A percentile compares a stretch with the other conserved stretches of the same genome.
Evolutionary conservation across 1,284 basidiomycete genomes (phyloP).

Genomic region (Heterobasidion annosum): DNA sequence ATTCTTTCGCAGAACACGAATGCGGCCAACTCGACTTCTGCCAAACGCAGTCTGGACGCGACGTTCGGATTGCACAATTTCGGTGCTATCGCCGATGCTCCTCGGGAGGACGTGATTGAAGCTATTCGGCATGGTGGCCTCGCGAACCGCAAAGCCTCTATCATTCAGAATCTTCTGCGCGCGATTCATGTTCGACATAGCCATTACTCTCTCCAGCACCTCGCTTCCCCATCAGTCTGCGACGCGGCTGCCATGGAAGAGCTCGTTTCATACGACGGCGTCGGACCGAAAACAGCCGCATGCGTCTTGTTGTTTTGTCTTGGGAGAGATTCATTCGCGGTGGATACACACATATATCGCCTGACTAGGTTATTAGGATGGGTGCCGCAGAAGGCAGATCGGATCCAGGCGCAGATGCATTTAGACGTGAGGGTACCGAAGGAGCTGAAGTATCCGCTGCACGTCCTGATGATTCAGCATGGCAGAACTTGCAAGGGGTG

Average conservation of each 20-base stretch:
- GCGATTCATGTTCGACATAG: conserved; percentile 47
- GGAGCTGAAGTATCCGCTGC: conserved; percentile 62
- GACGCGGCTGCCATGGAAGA: conserved; percentile 64
- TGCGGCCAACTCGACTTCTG: conserved; percentile 50
- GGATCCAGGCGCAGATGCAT: conserved; percentile 65
- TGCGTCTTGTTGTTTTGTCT: conserved; percentile 77
- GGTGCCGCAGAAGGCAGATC: conserved; percentile 56
- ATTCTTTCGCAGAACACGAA: conserved; percentile 74
- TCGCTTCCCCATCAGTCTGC: conserved; percentile 31
- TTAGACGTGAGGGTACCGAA: conserved; percentile 55
- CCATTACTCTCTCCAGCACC: conserved; percentile 45
- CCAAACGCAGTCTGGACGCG: conserved; percentile 50
- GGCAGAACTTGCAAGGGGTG: conserved; percentile 49
- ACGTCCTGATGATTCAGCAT: conserved; percentile 64
- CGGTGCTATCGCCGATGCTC: conserved; percentile 45
- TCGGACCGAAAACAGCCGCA: conserved; percentile 74
- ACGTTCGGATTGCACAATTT: conserved; percentile 56
- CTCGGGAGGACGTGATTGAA: conserved; percentile 42
- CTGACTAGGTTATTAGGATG: conserved; percentile 60
- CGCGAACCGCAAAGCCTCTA: conserved; percentile 64
- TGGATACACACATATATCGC: conserved; percentile 70
- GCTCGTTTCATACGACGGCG: conserved; percentile 58
- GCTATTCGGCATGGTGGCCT: conserved; percentile 64
- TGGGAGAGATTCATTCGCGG: conserved; percentile 64
- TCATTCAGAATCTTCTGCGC: conserved; percentile 51